Conservation (phyloP, 192 early-diverging fungal species). For the Coemansia sp. region DNA sequence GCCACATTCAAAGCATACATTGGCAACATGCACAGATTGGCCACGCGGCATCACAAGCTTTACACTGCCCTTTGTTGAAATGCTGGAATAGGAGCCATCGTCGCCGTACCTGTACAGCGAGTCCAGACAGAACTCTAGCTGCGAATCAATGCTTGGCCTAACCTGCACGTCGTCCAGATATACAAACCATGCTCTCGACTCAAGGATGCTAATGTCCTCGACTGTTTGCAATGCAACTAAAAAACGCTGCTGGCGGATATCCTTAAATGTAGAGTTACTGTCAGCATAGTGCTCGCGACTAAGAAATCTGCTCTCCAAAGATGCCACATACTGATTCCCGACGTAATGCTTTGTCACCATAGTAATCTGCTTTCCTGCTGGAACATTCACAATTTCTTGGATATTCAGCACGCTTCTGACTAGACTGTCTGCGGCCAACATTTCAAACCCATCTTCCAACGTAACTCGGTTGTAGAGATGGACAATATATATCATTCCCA, state of each 20-base stretch:
- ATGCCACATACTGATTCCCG: slow-evolving; percentile 59
- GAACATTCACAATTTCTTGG: slow-evolving; percentile 71
- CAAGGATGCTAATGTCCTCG: slow-evolving; percentile 74
- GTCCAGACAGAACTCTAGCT: slow-evolving; percentile 79
- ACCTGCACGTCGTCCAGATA: neutral
- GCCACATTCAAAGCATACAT: slow-evolving; percentile 65
- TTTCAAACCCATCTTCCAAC: slow-evolving; percentile 57
- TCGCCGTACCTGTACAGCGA: slow-evolving; percentile 62
- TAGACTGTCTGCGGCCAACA: slow-evolving; percentile 65
- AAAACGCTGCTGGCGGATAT: slow-evolving; percentile 60
- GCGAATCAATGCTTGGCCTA: slow-evolving; percentile 48
- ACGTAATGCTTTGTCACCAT: slow-evolving; percentile 63
- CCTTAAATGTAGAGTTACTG: slow-evolving; percentile 70
- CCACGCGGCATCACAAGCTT: slow-evolving; percentile 54
- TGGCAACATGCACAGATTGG: slow-evolving; percentile 65
- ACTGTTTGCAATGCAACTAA: slow-evolving; percentile 58
- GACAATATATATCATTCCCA: slow-evolving; percentile 78
- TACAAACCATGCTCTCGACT: slow-evolving; percentile 82
- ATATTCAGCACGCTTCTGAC: slow-evolving; percentile 69
- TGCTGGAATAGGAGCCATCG: slow-evolving; percentile 55
- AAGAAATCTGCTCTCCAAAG: slow-evolving; percentile 72
- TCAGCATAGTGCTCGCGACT: slow-evolving; percentile 72
- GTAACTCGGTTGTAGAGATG: slow-evolving; percentile 83
- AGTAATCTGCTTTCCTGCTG: slow-evolving; percentile 77
- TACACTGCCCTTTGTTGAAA: slow-evolving; percentile 68